Conservation (phyloP, 1,284 basidiomycete species). For the Naganishia sp. region DNA sequence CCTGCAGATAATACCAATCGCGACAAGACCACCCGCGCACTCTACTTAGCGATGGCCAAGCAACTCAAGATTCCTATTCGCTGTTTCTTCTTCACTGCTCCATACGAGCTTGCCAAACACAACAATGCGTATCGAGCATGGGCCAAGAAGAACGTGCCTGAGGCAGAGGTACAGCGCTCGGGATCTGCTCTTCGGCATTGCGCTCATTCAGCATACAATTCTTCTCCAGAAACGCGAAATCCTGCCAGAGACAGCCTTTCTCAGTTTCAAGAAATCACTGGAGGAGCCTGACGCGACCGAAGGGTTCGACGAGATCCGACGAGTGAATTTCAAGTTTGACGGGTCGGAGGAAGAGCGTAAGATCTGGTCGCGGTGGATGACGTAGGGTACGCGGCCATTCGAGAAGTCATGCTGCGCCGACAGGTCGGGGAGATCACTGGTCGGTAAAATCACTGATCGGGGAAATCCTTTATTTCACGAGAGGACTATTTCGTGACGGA, state of each 20-base stretch:
- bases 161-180: slow-evolving; percentile 4
- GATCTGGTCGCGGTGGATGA: slow-evolving; percentile 72
- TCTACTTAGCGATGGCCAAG: slow-evolving; percentile 69
- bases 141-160: slow-evolving; percentile 3
- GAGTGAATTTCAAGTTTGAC: slow-evolving; percentile 75
- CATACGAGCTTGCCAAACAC: slow-evolving; percentile 78
- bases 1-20: slow-evolving; percentile 81
- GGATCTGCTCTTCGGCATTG: neutral
- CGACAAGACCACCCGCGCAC: slow-evolving; percentile 65
- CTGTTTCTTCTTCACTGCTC: slow-evolving; percentile 73
- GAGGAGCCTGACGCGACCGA: slow-evolving; percentile 68
- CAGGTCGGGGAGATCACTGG: too few species aligned
- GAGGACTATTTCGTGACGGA: too few species aligned
- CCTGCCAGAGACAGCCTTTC: slow-evolving; percentile 67
- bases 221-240: slow-evolving; percentile 56
- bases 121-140: slow-evolving; percentile 80
- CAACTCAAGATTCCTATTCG: slow-evolving; percentile 62
- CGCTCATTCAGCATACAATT: slow-evolving; percentile 1
- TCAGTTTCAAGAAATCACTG: slow-evolving; percentile 62
- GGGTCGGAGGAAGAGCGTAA: slow-evolving; percentile 68
- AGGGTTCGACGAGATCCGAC: slow-evolving; percentile 73
- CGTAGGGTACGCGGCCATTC: too few species aligned
- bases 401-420: neutral
- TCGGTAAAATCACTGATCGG: too few species aligned
- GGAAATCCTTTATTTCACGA: too few species aligned